Evolutionary conservation across 1,284 basidiomycete species (phyloP).

Genomic region (Omphalotus olearius): DNA sequence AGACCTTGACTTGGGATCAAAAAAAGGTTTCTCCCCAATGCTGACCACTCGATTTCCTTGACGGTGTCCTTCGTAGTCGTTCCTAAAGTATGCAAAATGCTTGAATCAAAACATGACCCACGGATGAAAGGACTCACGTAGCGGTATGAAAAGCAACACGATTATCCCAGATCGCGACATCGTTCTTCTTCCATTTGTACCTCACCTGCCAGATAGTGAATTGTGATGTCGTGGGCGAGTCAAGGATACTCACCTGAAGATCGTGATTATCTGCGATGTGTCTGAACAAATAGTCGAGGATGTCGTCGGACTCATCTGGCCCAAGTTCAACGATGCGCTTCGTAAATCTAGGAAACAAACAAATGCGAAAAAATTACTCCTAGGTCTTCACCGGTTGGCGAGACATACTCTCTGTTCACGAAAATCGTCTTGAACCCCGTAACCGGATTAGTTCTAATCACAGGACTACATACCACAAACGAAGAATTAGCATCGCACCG

Average conservation of each 20-base stretch:
- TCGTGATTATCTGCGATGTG: slow-evolving; percentile 58
- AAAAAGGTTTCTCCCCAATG: slow-evolving; percentile 60
- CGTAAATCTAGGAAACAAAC: slow-evolving; percentile 52
- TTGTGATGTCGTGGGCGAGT: neutral
- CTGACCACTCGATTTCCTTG: slow-evolving; percentile 58
- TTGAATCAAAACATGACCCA: too few relatives aligned
- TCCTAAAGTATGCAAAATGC: slow-evolving; percentile 20
- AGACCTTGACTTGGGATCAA: slow-evolving; percentile 46
- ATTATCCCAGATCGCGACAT: slow-evolving; percentile 57
- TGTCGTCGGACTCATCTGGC: slow-evolving; percentile 50
- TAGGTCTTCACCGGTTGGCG: neutral
- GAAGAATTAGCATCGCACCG: neutral
- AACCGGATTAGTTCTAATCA: slow-evolving; percentile 53
- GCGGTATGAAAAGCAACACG: slow-evolving; percentile 50
- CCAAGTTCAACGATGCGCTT: slow-evolving; percentile 58
- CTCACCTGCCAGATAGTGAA: slow-evolving; percentile 28
- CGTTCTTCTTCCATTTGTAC: slow-evolving; percentile 44
- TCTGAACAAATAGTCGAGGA: slow-evolving; percentile 45
- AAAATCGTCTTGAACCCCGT: slow-evolving; percentile 67
- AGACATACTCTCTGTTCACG: slow-evolving; percentile 47
- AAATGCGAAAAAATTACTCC: neutral
- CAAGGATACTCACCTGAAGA: slow-evolving; percentile 50
- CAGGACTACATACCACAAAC: slow-evolving; percentile 29
- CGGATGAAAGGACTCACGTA: slow-evolving; percentile 29
- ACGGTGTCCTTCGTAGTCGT: slow-evolving; percentile 49